Conservation (phyloP, 1,139 yeast species). For the Taiozyma sp. region DNA sequence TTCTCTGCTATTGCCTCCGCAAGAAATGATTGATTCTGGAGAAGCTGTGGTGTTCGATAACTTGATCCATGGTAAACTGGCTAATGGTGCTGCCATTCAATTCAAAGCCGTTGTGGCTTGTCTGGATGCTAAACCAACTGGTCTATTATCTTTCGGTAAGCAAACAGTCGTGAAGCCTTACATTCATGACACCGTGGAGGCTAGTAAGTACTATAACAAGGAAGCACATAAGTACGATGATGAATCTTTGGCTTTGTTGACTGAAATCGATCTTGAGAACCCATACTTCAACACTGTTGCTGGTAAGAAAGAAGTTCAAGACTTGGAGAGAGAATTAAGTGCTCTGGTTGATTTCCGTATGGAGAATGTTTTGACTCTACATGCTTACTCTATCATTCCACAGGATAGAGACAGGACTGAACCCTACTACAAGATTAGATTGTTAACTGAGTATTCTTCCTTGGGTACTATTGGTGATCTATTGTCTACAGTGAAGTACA, state of each 20-base stretch:
- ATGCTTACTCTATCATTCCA: conserved; percentile 70
- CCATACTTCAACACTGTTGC: conserved; percentile 63
- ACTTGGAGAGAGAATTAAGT: conserved; percentile 71
- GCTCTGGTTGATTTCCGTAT: conserved; percentile 52
- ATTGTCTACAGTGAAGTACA: conserved; percentile 61
- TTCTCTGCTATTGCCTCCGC: conserved; percentile 29
- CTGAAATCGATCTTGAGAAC: conserved; percentile 64
- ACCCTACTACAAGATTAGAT: conserved; percentile 55
- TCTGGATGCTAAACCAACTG: conserved; percentile 47
- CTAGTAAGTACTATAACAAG: conserved; percentile 18
- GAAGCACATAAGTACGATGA: conserved; percentile 19
- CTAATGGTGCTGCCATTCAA: conserved; percentile 39
- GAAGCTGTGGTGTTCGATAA: conserved; percentile 70
- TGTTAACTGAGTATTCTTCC: conserved; percentile 63
- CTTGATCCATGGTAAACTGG: conserved; percentile 42
- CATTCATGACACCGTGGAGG: conserved; percentile 34
- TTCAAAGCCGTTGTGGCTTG: conserved; percentile 75
- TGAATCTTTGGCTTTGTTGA: conserved; percentile 38
- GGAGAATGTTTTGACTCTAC: conserved; percentile 58
- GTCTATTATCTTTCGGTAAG: conserved; percentile 47
- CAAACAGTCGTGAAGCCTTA: conserved; percentile 78
- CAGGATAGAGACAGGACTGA: conserved; percentile 25
- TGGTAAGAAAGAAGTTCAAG: conserved; percentile 71
- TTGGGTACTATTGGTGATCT: conserved; percentile 61
- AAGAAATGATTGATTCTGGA: conserved; percentile 31